Base-by-base conservation (phyloP, 78 protist genomes). In the Chrysochromulina tobinii region DNA sequence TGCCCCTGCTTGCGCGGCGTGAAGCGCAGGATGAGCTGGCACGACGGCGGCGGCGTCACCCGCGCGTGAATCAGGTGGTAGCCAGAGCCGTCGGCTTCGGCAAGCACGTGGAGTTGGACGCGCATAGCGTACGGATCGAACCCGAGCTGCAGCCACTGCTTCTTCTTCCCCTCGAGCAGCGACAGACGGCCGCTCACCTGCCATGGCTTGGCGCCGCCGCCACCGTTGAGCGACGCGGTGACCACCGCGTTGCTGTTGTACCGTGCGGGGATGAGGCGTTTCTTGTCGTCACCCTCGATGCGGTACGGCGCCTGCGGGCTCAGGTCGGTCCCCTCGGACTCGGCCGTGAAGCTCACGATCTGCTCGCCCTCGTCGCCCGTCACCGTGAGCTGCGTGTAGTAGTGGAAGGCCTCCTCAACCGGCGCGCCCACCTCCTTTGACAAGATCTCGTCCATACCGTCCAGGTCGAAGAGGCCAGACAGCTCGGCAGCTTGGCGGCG, bases 101-200 rank as follows among this genome's bases (percentile, higher is more conserved):
- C 64, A 15, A 54, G 58, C 50, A 79, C 2, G 87, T 51, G 87
- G 15, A 79, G 87, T 48, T 79, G 87, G 9, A 54, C 54, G 54
- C 87, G 87, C 50, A 79, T 12, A 4, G 21, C 27, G 48, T 20
- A 0, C 48, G 87, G 64, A 20, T 79, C 61, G 87, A 11, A 15
- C 64, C 87, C 87, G 15, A 79, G 38, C 48, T 79, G 87, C 50
- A 3, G 18, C 87, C 87, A 79, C 61, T 54, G 64, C 87, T 79
- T 79, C 87, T 20, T 2, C 50, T 7, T 23, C 64, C 12, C 12
- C 64, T 59, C 64, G 7, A 14, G 64, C 64, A 59, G 7, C 64
- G 64, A 7, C 64, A 7, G 23, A 59, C 64, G 23, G 64, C 64
- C 64, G 12, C 12, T 59, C 64, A 59, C 64, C 64, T 59, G 64